These are phyloP conservation scores for Pachysolen tannophilus DNA, from an alignment of 805 yeast genomes.

Conservation along the genomic window DNA sequence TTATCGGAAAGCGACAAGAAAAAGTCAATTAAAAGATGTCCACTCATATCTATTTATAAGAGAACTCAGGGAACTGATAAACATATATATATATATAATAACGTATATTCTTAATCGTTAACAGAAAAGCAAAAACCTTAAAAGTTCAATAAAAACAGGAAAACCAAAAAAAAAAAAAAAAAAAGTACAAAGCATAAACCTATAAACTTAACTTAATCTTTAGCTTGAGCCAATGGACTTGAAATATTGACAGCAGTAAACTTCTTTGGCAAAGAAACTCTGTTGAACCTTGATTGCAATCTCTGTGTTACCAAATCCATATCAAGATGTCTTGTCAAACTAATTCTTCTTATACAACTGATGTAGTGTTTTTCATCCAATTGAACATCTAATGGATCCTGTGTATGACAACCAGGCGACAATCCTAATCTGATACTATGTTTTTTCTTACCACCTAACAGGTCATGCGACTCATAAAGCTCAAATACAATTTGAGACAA, in stretches of 20 bases:
- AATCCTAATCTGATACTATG: slow-evolving; percentile 87
- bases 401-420: slow-evolving; percentile 98
- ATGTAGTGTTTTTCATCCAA: slow-evolving; percentile 94
- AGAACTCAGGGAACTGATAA: too few species aligned
- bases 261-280: slow-evolving; percentile 87
- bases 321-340: slow-evolving; percentile 88
- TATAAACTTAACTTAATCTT: too few species aligned
- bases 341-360: slow-evolving; percentile 87
- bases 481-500: slow-evolving; percentile 92
- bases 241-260: slow-evolving; percentile 85
- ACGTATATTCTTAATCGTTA: too few species aligned
- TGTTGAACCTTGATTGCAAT: slow-evolving; percentile 68
- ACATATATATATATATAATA: too few species aligned
- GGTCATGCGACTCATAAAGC: slow-evolving; percentile 73
- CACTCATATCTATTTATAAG: too few species aligned
- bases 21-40: too few species aligned
- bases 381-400: slow-evolving; percentile 95
- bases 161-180: background rate
- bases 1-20: too few species aligned
- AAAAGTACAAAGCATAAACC: background rate
- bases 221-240: slow-evolving; percentile 39
- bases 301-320: slow-evolving; percentile 81
- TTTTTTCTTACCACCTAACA: slow-evolving; percentile 62
- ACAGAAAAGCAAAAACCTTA: too few species aligned
- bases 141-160: background rate